Conservation (phyloP, 257 asterid genomes). For the Linaria vulgaris region DNA sequence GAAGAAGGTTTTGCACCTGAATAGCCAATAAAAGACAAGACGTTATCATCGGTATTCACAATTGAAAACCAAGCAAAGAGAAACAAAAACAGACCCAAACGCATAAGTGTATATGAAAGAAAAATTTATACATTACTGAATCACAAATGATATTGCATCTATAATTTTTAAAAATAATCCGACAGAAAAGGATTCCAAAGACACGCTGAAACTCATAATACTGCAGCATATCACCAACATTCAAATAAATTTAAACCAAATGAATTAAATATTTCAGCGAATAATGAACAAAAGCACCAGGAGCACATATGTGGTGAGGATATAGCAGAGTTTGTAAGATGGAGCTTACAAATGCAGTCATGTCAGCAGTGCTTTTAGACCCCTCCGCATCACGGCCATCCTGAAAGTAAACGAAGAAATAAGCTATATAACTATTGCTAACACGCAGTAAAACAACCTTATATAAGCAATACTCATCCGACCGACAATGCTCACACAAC, state of each 20-base stretch:
- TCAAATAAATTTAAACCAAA: background rate
- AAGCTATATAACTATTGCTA: background rate
- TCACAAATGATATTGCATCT: too few species aligned
- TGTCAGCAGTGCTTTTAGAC: conserved; percentile 72
- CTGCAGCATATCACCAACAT: too few species aligned
- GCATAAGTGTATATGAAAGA: background rate
- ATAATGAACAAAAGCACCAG: background rate
- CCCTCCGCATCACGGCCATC: conserved; percentile 68
- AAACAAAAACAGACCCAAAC: background rate
- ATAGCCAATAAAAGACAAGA: conserved; percentile 16
- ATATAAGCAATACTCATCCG: background rate
- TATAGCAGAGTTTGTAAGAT: background rate
- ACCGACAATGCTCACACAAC: background rate
- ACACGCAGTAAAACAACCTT: background rate
- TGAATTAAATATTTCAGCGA: too few species aligned
- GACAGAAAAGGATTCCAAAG: background rate
- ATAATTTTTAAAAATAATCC: too few species aligned
- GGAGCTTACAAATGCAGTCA: conserved; percentile 78
- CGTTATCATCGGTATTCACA: conserved; percentile 21
- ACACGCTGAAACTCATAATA: background rate
- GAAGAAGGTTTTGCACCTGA: conserved; percentile 86
- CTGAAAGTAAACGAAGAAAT: conserved; percentile 38
- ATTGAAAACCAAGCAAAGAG: background rate
- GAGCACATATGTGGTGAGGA: background rate
- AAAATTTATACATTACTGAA: too few species aligned